phyloP scores from a whole-genome alignment of 1,284 basidiomycete species.

The Rhodotorula sp. region DNA sequence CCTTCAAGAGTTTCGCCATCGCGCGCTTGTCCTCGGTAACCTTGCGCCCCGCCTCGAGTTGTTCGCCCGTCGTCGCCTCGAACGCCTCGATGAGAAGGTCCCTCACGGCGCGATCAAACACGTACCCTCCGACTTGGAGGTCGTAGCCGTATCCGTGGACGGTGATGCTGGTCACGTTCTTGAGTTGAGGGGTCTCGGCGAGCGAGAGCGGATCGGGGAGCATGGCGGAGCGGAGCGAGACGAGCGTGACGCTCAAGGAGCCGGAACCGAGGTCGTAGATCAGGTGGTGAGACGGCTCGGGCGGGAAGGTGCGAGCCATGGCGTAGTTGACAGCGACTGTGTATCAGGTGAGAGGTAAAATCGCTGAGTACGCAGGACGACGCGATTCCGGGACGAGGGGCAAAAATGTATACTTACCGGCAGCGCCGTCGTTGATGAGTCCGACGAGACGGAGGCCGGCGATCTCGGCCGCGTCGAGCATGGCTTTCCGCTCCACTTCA shows the following conservation, averaged over 20 bases:
- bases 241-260: conserved; percentile 80
- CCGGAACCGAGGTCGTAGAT: conserved; percentile 93
- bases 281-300: conserved; percentile 63
- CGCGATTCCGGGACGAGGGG: too few species aligned
- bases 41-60: conserved; percentile 45
- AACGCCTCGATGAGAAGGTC: conserved; percentile 75
- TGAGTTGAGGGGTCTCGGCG: conserved; percentile 47
- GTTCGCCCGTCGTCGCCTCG: conserved; percentile 60
- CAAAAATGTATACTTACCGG: conserved; percentile 49
- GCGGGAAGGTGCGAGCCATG: conserved; percentile 83
- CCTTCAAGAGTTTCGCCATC: conserved; percentile 90
- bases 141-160: conserved; percentile 79
- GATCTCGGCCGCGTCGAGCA: conserved; percentile 86
- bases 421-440: conserved; percentile 88
- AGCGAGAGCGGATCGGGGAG: conserved; percentile 46
- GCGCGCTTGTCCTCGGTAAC: conserved; percentile 66
- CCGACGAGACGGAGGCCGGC: conserved; percentile 79
- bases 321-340: conserved; percentile 87
- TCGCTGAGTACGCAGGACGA: neutral
- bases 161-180: conserved; percentile 69
- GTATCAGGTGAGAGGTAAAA: neutral
- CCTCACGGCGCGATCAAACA: conserved; percentile 77
- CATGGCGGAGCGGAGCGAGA: conserved; percentile 67
- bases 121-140: conserved; percentile 70
- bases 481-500: conserved; percentile 80